Percentiles rank a stretch among this genome's conserved stretches.
Conservation (phyloP, 2,329 filamentous ascomycete genomes). For the Metarhizium humberi region DNA sequence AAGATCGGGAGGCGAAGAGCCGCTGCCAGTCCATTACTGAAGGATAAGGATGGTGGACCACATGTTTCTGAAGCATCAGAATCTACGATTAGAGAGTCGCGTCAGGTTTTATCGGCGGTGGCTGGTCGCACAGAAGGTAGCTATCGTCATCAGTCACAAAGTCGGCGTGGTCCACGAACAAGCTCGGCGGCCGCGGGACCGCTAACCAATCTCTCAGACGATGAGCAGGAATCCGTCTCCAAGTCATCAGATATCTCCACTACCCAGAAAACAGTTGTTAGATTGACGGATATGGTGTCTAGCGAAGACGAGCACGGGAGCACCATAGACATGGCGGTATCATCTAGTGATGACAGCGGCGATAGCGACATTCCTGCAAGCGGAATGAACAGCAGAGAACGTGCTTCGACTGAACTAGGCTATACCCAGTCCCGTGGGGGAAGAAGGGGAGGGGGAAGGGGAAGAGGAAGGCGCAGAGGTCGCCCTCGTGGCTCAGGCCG, state of each 20-base stretch:
- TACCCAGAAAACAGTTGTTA: slow-evolving; percentile 7
- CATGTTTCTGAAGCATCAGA: background rate
- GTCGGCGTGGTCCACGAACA: background rate
- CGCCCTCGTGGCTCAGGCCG: slow-evolving; percentile 8
- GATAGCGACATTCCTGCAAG: slow-evolving; percentile 12
- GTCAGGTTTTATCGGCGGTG: background rate
- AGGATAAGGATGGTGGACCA: background rate
- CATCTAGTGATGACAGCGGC: slow-evolving; percentile 9
- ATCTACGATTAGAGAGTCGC: background rate
- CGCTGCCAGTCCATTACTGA: background rate
- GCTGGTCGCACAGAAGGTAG: background rate
- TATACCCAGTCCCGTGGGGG: background rate
- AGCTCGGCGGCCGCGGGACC: background rate
- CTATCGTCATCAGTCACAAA: background rate
- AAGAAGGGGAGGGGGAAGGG: slow-evolving; percentile 8
- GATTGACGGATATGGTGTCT: slow-evolving; percentile 7
- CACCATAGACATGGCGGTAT: background rate
- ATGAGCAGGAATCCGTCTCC: background rate
- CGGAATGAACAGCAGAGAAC: background rate
- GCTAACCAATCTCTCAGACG: background rate
- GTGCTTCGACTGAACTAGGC: background rate
- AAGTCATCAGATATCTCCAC: background rate
- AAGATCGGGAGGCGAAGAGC: slow-evolving; percentile 35
- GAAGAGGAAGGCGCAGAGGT: slow-evolving; percentile 8
- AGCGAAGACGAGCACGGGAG: slow-evolving; percentile 3